Conservation (phyloP, 257 asterid genomes). For the Agastache rugosa region DNA sequence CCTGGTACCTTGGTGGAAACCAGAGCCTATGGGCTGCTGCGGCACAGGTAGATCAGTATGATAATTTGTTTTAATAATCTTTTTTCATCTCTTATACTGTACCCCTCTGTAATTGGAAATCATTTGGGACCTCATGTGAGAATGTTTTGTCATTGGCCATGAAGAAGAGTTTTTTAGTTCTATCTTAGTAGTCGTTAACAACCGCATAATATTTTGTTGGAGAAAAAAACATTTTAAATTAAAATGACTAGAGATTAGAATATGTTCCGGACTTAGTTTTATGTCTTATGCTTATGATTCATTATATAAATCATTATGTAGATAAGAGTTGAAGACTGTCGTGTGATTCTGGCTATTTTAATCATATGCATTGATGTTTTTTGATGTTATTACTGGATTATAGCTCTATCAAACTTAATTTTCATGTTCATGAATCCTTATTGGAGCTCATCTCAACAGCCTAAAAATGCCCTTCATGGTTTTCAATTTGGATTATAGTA, state of each 20-base stretch:
- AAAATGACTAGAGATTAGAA: too few species aligned
- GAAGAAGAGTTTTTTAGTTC: neutral
- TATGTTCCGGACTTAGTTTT: neutral
- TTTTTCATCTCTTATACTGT: neutral
- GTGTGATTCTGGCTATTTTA: neutral
- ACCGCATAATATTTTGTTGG: too few species aligned
- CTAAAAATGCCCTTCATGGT: too few species aligned
- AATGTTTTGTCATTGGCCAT: neutral
- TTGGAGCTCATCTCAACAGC: too few species aligned
- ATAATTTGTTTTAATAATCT: neutral
- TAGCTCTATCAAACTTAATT: too few species aligned
- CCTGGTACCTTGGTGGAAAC: slow-evolving; percentile 79
- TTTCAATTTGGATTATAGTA: neutral
- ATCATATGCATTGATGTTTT: neutral
- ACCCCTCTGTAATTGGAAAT: neutral
- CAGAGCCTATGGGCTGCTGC: slow-evolving; percentile 78
- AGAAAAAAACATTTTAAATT: too few species aligned
- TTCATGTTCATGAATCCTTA: too few species aligned
- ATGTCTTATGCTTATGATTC: slow-evolving; percentile 5
- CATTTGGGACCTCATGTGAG: neutral
- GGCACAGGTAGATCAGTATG: slow-evolving; percentile 74
- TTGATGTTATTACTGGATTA: neutral
- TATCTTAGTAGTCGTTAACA: neutral
- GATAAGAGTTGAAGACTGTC: neutral
- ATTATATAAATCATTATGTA: neutral